phyloP scores from a whole-genome alignment of 2,329 filamentous ascomycete genomes.

The Fusarium sp. region DNA sequence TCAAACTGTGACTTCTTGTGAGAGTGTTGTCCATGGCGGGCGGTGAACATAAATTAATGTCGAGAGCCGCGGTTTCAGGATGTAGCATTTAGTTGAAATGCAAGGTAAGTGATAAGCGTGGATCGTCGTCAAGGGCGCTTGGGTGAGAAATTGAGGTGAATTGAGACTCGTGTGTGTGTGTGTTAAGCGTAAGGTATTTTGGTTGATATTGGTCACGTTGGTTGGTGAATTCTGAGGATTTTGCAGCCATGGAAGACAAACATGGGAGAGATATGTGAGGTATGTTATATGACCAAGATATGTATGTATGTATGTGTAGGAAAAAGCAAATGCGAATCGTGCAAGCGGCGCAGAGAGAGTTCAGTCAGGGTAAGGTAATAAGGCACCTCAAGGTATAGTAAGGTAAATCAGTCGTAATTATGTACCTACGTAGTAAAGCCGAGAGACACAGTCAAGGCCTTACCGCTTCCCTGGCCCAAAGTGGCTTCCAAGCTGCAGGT shows the following conservation, averaged over 20 bases:
- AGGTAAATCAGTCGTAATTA: not conserved
- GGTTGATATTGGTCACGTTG: constrained; percentile 21
- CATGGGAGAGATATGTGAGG: constrained; percentile 1
- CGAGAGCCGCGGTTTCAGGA: constrained; percentile 9
- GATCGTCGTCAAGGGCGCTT: constrained; percentile 19
- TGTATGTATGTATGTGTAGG: not conserved
- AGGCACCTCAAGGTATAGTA: not conserved
- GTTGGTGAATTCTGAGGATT: not conserved
- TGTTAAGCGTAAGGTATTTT: not conserved
- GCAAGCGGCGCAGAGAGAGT: not conserved
- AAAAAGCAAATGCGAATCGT: constrained; percentile 20
- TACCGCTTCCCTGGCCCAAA: constrained; percentile 40
- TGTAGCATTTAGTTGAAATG: constrained; percentile 16
- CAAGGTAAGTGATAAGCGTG: constrained; percentile 3
- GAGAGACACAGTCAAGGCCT: constrained; percentile 27
- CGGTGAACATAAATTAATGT: constrained; percentile 9
- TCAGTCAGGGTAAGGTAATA: not conserved
- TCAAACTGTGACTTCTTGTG: constrained; percentile 33
- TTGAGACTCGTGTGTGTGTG: not conserved
- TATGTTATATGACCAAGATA: constrained; percentile 24
- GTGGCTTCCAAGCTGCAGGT: constrained; percentile 40
- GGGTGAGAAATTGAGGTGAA: not conserved
- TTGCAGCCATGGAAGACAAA: constrained; percentile 19
- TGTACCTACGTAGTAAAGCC: constrained; percentile 30
- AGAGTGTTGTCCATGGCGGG: constrained; percentile 18